Evolutionary conservation across 345 rosid genomes (phyloP).

Genomic region (Rhodamnia argentea): DNA sequence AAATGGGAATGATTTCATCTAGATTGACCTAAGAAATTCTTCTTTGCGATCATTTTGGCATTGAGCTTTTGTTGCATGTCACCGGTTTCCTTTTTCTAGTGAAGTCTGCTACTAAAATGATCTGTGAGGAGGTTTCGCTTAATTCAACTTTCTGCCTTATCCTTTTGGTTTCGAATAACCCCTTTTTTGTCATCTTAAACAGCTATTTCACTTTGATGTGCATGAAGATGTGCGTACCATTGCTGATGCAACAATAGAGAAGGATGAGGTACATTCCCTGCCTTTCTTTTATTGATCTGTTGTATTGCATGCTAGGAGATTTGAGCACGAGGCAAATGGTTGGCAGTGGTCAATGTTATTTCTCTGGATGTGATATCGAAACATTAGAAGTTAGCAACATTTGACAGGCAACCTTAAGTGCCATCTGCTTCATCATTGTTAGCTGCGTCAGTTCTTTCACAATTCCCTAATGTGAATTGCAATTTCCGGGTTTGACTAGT

Average conservation of each 20-base stretch:
- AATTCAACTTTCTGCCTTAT: neutral
- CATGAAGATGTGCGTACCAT: constrained; percentile 95
- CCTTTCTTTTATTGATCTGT: neutral
- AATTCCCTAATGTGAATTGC: neutral
- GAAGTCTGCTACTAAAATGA: neutral
- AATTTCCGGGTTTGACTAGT: neutral
- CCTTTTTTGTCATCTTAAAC: neutral
- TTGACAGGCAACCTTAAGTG: neutral
- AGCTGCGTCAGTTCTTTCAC: neutral
- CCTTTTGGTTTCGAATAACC: neutral
- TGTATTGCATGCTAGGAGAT: neutral
- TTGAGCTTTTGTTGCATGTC: neutral
- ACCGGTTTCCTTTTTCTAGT: neutral
- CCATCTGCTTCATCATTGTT: neutral
- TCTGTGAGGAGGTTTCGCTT: neutral
- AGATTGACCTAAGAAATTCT: neutral
- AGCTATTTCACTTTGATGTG: constrained; percentile 99
- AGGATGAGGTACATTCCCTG: constrained; percentile 62
- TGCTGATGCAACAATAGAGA: constrained; percentile 96
- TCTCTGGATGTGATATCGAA: neutral
- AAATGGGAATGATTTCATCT: neutral
- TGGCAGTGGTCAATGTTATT: neutral
- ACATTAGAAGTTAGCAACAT: neutral
- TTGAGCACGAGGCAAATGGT: neutral
- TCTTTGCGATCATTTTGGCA: neutral